Conservation (phyloP, 169 alveolate genomes). For the Theileria orientalis region DNA sequence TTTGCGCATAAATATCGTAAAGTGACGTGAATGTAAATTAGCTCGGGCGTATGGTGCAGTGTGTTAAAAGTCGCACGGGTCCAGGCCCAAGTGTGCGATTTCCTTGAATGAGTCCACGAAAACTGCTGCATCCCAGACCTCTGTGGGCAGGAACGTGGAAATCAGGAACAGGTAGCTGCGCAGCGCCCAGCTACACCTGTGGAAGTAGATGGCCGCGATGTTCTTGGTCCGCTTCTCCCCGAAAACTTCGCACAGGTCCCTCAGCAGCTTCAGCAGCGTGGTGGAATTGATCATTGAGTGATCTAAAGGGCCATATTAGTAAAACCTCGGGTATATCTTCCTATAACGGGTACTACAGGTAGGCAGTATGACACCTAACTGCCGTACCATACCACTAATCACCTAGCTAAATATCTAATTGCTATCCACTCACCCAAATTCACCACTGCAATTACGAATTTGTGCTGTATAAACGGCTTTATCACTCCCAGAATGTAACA, state of each 20-base stretch:
- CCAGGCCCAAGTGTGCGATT: constrained; percentile 10
- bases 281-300: constrained; percentile 40
- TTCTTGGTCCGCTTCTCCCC: constrained; percentile 42
- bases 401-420: background rate
- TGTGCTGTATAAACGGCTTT: constrained; percentile 40
- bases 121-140: constrained; percentile 38
- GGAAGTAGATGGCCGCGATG: constrained; percentile 53
- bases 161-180: constrained; percentile 35
- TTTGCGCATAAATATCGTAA: background rate
- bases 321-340: background rate
- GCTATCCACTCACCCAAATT: constrained; percentile 43
- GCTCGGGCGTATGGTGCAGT: constrained; percentile 2
- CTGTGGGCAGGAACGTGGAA: constrained; percentile 43
- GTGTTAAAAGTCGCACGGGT: constrained; percentile 5
- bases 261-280: constrained; percentile 24
- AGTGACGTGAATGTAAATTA: too few relatives aligned
- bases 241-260: constrained; percentile 41
- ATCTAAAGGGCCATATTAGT: constrained; percentile 20
- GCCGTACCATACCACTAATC: too few relatives aligned
- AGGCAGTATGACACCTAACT: too few relatives aligned
- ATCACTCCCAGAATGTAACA: constrained; percentile 47
- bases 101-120: constrained; percentile 50
- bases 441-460: constrained; percentile 32
- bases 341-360: too few relatives aligned
- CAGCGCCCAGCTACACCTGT: constrained; percentile 56